These are phyloP conservation scores for Xerocomellus chrysenteron DNA, from an alignment of 768 basidiomycete species.

Conservation along the genomic window DNA sequence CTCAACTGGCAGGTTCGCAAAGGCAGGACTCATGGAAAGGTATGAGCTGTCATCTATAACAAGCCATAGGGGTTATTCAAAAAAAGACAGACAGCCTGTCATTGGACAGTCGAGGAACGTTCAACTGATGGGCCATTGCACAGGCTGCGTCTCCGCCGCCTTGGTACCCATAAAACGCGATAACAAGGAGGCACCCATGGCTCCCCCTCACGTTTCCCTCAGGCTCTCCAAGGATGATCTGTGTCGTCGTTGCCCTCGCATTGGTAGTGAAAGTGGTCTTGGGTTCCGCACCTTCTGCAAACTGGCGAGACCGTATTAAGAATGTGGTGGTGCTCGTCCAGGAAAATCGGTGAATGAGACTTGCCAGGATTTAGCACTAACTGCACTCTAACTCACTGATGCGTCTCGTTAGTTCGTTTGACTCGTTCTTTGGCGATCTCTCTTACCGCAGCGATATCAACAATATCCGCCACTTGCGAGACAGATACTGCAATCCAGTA, in stretches of 20 bases:
- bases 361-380: not conserved
- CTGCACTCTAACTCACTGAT: not conserved
- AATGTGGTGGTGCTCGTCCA: slow-evolving; percentile 29
- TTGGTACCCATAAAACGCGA: slow-evolving; percentile 10
- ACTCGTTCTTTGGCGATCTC: slow-evolving; percentile 28
- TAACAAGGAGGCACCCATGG: not conserved
- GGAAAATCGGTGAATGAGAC: slow-evolving; percentile 21
- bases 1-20: not conserved
- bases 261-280: not conserved
- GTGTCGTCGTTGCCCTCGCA: slow-evolving; percentile 2
- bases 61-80: not conserved
- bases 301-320: slow-evolving; percentile 26
- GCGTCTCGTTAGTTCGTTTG: slow-evolving; percentile 18
- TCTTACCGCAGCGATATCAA: slow-evolving; percentile 25
- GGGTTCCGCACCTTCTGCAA: not conserved
- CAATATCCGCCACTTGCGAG: slow-evolving; percentile 21
- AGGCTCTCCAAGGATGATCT: slow-evolving; percentile 9
- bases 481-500: slow-evolving; percentile 26
- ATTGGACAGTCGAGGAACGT: slow-evolving; percentile 20
- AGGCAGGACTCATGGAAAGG: not conserved
- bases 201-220: not conserved
- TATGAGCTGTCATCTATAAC: not conserved
- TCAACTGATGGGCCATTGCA: not conserved
- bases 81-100: not conserved
- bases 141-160: not conserved